Percentiles rank a stretch among this genome's conserved stretches.
Conservation (phyloP, 495 filamentous ascomycete species). For the Lasiosphaeriaceae sp. region DNA sequence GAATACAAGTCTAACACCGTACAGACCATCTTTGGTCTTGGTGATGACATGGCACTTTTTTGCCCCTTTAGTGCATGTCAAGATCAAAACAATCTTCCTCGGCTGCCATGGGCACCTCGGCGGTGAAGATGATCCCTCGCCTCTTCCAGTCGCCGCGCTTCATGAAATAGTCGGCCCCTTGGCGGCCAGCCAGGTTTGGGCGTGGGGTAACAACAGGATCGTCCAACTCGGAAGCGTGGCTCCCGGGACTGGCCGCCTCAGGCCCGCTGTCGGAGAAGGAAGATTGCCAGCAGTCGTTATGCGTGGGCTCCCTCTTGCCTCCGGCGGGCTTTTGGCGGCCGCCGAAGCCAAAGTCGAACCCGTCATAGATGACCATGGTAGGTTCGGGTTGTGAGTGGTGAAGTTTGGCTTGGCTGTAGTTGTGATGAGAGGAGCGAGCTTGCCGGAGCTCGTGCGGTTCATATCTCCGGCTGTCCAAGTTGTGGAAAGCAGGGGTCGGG, state of each 20-base stretch:
- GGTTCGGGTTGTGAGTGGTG: conserved; percentile 3
- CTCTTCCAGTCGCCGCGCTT: conserved; percentile 49
- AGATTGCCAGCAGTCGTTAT: neutral
- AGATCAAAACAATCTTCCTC: conserved; percentile 29
- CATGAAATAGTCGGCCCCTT: conserved; percentile 35
- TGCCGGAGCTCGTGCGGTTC: conserved; percentile 20
- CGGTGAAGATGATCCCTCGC: conserved; percentile 43
- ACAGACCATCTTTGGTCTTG: too few species aligned
- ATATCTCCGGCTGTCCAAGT: conserved; percentile 12
- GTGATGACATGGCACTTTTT: too few species aligned
- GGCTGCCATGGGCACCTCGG: conserved; percentile 17
- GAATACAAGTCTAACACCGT: neutral
- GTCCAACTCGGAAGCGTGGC: conserved; percentile 6
- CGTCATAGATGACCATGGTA: conserved; percentile 29
- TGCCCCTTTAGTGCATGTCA: conserved; percentile 15
- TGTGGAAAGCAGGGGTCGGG: conserved; percentile 8
- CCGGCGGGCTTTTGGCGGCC: neutral
- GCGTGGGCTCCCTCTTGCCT: conserved; percentile 3
- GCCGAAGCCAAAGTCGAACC: conserved; percentile 35
- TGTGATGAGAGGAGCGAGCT: conserved; percentile 12
- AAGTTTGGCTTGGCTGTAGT: conserved; percentile 2
- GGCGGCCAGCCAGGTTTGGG: conserved; percentile 12
- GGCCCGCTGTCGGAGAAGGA: conserved; percentile 1
- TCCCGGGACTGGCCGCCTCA: conserved; percentile 6
- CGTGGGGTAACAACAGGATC: conserved; percentile 10